These are phyloP conservation scores for Adansonia gregorii DNA, from an alignment of 441 rosid genomes.

Conservation along the genomic window DNA sequence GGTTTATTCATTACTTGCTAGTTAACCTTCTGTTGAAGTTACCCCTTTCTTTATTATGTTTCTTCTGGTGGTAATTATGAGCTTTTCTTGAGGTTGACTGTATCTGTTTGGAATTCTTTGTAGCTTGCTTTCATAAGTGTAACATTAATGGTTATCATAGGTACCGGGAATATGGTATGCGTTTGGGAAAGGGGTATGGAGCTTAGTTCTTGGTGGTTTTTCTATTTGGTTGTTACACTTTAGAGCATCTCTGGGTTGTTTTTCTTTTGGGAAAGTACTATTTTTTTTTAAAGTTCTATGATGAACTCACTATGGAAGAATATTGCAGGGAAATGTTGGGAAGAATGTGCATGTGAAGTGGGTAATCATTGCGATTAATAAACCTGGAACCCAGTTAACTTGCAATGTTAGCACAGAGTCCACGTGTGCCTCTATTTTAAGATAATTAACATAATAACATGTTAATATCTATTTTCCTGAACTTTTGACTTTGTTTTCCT, in stretches of 20 bases:
- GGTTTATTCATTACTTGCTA: slow-evolving; percentile 11
- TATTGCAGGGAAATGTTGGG: not conserved
- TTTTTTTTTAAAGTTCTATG: not conserved
- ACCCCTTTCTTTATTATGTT: not conserved
- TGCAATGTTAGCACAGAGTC: not conserved
- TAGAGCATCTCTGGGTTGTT: not conserved
- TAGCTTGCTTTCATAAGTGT: slow-evolving; percentile 3
- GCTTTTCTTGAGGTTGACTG: not conserved
- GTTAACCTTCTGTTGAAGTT: not conserved
- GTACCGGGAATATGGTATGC: not conserved
- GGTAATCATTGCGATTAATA: not conserved
- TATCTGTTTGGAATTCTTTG: slow-evolving; percentile 16
- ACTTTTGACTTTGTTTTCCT: not conserved
- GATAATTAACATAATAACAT: not conserved
- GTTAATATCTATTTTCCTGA: not conserved
- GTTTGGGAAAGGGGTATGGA: not conserved
- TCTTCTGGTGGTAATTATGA: slow-evolving; percentile 1
- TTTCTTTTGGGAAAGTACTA: not conserved
- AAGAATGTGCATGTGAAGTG: not conserved
- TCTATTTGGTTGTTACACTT: not conserved
- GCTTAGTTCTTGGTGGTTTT: not conserved
- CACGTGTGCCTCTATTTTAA: not conserved
- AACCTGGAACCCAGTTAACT: not conserved
- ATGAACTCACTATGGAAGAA: not conserved
- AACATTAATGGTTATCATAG: not conserved